Evolutionary conservation across 305 asterid species (phyloP), one percentile per base, ranked within the genome.

Genomic region (Striga hermonthica): DNA sequence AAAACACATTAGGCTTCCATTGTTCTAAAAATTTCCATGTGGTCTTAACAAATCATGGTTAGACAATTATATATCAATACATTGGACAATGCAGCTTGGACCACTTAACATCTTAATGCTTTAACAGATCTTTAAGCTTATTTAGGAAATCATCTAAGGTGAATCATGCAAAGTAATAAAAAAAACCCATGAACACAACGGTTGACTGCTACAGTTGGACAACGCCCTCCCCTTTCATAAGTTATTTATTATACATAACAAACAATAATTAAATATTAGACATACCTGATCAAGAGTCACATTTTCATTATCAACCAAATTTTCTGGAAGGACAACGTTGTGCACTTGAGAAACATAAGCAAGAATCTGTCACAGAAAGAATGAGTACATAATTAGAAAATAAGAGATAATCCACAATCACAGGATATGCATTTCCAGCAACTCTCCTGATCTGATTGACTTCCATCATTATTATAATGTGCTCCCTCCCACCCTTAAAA

Each of bases 261-360:
- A 68, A 72, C 5, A 50, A 9, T 13, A 39, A 16, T 35, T 72
- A 50, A 14, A 39, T 38, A 10, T 38, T 40, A 57, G 10, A 50
- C 16, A 15, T 79, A 87, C 97, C 96, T 88, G 84, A 70, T 88
- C 95, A 68, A 93, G 89, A 57, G 81, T 76, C 81, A 93, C 54
- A 16, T 81, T 80, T 60, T 84, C 90, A 67, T 78, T 84, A 75
- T 90, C 92, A 63, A 93, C 83, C 66, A 79, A 76, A 72, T 83
- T 81, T 39, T 83, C 95, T 13, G 99, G 92, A 72, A 93, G 92
- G 71, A 83, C 82, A 76, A 93, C 94, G 10, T 75, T 86, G 80
- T 90, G 96, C 52, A 74, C 99, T 86, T 93, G 97, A 57, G 99
- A 93, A 71, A 93, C 97, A 73, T 93, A 93, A 66, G 99, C 96